phyloP scores from a whole-genome alignment of 1,284 basidiomycete genomes.

The Bjerkandera adusta region DNA sequence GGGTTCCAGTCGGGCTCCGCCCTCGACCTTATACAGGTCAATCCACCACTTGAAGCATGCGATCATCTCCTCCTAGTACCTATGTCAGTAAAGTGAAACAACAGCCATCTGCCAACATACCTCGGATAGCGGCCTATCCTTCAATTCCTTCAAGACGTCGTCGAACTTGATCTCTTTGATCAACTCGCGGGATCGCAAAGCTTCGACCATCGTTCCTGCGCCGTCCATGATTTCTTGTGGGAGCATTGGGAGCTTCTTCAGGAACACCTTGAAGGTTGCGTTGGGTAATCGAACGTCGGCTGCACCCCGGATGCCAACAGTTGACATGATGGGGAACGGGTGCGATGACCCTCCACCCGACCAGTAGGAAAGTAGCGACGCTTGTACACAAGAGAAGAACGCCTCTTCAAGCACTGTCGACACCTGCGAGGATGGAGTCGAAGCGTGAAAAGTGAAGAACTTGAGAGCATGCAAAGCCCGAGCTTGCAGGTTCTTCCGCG shows the following conservation, averaged over 20 bases:
- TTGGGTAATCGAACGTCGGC: constrained; percentile 80
- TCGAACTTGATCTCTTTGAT: constrained; percentile 83
- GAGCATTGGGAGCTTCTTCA: constrained; percentile 80
- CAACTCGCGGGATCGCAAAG: constrained; percentile 66
- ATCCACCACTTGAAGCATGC: constrained; percentile 93
- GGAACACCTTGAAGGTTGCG: constrained; percentile 70
- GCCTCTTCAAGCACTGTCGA: constrained; percentile 74
- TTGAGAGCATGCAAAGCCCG: constrained; percentile 82
- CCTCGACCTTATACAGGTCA: constrained; percentile 52
- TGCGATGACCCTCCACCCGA: constrained; percentile 15
- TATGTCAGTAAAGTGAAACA: neutral
- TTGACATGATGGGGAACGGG: constrained; percentile 78
- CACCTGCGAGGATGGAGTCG: constrained; percentile 88
- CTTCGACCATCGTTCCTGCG: constrained; percentile 65
- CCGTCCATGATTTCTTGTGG: constrained; percentile 64
- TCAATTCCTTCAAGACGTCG: constrained; percentile 85
- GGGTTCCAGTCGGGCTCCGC: constrained; percentile 38
- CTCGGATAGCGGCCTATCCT: constrained; percentile 74
- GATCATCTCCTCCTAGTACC: constrained; percentile 41
- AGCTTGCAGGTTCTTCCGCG: constrained; percentile 50
- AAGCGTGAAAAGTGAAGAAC: constrained; percentile 86
- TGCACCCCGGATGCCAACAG: constrained; percentile 71
- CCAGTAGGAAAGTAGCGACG: constrained; percentile 26
- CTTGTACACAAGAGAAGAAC: constrained; percentile 71
- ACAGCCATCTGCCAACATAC: constrained; percentile 1